Base-by-base conservation (phyloP, 495 filamentous ascomycete species). In the Monascus purpureus region DNA sequence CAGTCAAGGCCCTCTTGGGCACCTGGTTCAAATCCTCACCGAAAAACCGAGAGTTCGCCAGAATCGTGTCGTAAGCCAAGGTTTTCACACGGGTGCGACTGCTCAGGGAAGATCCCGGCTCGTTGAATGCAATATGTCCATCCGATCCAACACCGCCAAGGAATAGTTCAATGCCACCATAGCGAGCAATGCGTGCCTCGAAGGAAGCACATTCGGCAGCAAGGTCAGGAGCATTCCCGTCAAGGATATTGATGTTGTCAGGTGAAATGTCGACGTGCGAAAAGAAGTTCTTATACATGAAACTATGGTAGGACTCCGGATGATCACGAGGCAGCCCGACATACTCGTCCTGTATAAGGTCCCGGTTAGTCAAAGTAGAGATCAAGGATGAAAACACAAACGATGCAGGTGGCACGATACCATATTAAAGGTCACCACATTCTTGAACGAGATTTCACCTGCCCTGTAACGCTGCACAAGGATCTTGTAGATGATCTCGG, bases 371-470 rank as follows among this genome's bases (percentile, higher is more conserved):
- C n/a, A n/a, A n/a, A n/a, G n/a, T n/a, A n/a, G n/a, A n/a, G 13
- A 28, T 28, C 33, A 14, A 16, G 19, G 31, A 23, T 17, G 33
- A 17, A n/a, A n/a, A n/a, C n/a, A n/a, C n/a, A n/a, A n/a, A n/a
- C n/a, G n/a, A n/a, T n/a, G n/a, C n/a, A n/a, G n/a, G n/a, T n/a
- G n/a, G n/a, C n/a, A n/a, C n/a, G 60, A 32, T 72, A 85, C 81
- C 83, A 92, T 92, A 52, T 92, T 92, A 63, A 88, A 88, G 6
- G 82, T 90, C 45, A 86, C 67, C 42, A 90, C 81, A 79, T 88
- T 74, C 43, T 75, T 76, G 49, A 88, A 90, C 0, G 82, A 86
- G 39, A 90, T 77, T 41, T 80, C 70, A 39, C 80, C 80, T 25
- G 73, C 69, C 52, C 83, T 80, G 64, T 83, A 72, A 37, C 68